phyloP scores from a whole-genome alignment of 352 stramenopile species.

The Phytophthora aleatoria region DNA sequence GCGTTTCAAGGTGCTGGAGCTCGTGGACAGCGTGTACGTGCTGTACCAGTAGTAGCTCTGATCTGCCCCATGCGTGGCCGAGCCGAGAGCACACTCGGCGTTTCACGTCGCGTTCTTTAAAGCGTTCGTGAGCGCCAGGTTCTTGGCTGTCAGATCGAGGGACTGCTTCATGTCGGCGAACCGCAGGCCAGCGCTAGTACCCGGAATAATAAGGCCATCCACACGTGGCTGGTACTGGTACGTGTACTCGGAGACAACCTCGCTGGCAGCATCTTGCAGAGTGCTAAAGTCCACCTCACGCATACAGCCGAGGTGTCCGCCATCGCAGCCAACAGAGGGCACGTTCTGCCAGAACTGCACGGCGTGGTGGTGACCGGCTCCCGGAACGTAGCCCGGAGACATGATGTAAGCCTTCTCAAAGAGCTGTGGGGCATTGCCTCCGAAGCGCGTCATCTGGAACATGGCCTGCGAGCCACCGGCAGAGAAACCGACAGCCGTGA shows the following conservation, averaged over 20 bases:
- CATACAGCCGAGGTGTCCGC: constrained; percentile 31
- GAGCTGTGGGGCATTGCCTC: constrained; percentile 24
- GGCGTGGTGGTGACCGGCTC: constrained; percentile 28
- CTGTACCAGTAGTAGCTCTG: constrained; percentile 37
- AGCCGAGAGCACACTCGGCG: constrained; percentile 15
- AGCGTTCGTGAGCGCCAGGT: constrained; percentile 26
- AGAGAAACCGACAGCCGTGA: constrained; percentile 42
- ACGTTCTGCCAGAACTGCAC: constrained; percentile 41
- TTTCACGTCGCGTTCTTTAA: constrained; percentile 28
- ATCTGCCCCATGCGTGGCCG: constrained; percentile 21
- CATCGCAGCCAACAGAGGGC: constrained; percentile 25
- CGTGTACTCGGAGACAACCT: no score
- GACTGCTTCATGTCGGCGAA: constrained; percentile 34
- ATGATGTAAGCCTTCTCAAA: constrained; percentile 40
- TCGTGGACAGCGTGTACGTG: constrained; percentile 28
- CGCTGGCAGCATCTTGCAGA: no score
- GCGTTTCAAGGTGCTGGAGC: constrained; percentile 18
- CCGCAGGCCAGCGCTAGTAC: constrained; percentile 17
- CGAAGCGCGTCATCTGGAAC: constrained; percentile 39
- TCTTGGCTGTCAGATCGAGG: constrained; percentile 27
- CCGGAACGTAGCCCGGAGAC: constrained; percentile 26
- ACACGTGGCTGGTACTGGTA: no score
- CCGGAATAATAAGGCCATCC: no score
- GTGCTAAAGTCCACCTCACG: constrained; percentile 8
- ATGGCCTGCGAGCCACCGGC: constrained; percentile 29